Percentiles rank a stretch among this genome's conserved stretches.
phyloP scores from a whole-genome alignment of 169 alveolate genomes.

The Plasmodium chabaudi region DNA sequence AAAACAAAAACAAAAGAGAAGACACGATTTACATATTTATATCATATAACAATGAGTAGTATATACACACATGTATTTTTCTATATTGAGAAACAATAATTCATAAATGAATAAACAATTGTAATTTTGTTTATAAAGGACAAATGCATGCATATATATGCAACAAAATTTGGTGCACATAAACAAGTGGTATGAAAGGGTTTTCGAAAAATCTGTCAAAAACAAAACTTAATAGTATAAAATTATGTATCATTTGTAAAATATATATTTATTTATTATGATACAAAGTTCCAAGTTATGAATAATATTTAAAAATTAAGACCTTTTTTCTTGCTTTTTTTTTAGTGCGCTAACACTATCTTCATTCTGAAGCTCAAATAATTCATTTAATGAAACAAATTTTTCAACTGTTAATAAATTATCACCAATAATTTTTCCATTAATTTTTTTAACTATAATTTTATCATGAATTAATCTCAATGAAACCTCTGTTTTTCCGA shows the following conservation, averaged over 20 bases:
- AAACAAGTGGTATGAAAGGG: not conserved
- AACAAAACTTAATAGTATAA: not conserved
- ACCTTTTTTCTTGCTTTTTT: constrained; percentile 7
- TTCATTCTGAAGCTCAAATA: constrained; percentile 67
- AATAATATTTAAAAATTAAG: not conserved
- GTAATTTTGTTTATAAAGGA: constrained; percentile 1
- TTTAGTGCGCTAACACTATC: constrained; percentile 28
- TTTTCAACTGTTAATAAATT: constrained; percentile 72
- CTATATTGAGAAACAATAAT: constrained; percentile 14
- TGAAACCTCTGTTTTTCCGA: constrained; percentile 69
- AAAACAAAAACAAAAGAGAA: not conserved
- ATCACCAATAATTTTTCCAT: constrained; percentile 52
- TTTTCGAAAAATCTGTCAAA: not conserved
- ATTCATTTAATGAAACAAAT: constrained; percentile 73
- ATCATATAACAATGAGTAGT: too few species aligned
- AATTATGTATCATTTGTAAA: not conserved
- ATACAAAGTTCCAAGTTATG: not conserved
- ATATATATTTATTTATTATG: not conserved
- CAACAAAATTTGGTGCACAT: not conserved
- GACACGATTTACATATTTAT: not conserved
- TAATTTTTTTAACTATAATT: constrained; percentile 72
- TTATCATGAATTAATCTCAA: constrained; percentile 61
- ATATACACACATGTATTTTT: not conserved
- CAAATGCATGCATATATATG: not conserved
- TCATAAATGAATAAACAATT: constrained; percentile 20